phyloP scores from a whole-genome alignment of 1,139 yeast genomes.

The Cylindricascospora bacillispora region DNA sequence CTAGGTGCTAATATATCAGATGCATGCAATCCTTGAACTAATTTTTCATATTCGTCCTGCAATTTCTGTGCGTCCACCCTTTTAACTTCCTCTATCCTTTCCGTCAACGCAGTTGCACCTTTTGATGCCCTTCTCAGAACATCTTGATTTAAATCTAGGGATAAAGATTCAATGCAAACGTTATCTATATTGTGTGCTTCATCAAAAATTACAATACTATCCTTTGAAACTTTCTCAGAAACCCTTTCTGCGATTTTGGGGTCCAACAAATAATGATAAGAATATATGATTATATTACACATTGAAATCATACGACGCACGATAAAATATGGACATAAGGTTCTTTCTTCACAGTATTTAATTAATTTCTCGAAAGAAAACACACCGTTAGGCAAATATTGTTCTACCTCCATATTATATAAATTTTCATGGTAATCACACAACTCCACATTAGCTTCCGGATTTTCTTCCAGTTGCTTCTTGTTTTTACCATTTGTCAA shows the following conservation, averaged over 20 bases:
- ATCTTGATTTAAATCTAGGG: conserved; percentile 81
- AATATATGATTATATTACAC: conserved; percentile 88
- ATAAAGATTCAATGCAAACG: conserved; percentile 91
- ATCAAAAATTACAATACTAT: conserved; percentile 87
- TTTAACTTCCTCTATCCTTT: conserved; percentile 72
- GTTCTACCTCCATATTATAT: conserved; percentile 74
- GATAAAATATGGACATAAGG: conserved; percentile 91
- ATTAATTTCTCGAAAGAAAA: conserved; percentile 80
- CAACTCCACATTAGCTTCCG: conserved; percentile 41
- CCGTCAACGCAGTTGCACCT: conserved; percentile 70
- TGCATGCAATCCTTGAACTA: conserved; percentile 67
- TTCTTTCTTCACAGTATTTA: conserved; percentile 61
- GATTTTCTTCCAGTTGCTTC: conserved; percentile 50
- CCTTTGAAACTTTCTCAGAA: conserved; percentile 81
- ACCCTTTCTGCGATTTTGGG: conserved; percentile 97
- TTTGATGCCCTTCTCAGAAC: conserved; percentile 60
- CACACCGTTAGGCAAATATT: conserved; percentile 83
- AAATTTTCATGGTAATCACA: conserved; percentile 88
- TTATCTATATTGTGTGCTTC: conserved; percentile 98
- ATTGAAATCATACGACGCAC: conserved; percentile 96
- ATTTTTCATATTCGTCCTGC: conserved; percentile 79
- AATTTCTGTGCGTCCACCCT: conserved; percentile 69
- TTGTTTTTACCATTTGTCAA: conserved; percentile 86
- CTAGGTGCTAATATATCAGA: conserved; percentile 23
- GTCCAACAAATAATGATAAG: conserved; percentile 89